phyloP scores from a whole-genome alignment of 805 yeast genomes.

The Ogataea angusta region DNA sequence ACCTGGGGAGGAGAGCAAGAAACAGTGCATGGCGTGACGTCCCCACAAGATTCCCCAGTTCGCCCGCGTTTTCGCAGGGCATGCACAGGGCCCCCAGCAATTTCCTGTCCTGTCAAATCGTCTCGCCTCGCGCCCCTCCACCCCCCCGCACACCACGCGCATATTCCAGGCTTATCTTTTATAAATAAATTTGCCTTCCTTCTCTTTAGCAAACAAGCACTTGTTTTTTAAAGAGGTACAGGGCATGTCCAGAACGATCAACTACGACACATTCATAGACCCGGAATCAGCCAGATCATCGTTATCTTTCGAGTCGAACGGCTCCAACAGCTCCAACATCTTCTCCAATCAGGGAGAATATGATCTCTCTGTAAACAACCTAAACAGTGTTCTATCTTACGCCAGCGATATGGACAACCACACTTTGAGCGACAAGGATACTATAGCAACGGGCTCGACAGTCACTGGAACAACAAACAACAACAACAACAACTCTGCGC shows the following conservation, averaged over 20 bases:
- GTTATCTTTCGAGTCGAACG: slow-evolving; percentile 19
- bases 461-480: slow-evolving; percentile 1
- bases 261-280: slow-evolving; percentile 6
- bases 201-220: slow-evolving; percentile 6
- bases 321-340: slow-evolving; percentile 14
- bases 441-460: slow-evolving; percentile 8
- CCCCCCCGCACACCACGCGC: slow-evolving; percentile 15
- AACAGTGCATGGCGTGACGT: slow-evolving; percentile 3
- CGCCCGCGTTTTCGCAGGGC: not conserved
- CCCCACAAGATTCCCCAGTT: slow-evolving; percentile 4
- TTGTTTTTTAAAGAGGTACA: not conserved
- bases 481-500: slow-evolving; percentile 1
- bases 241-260: slow-evolving; percentile 9
- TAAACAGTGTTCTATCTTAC: slow-evolving; percentile 16
- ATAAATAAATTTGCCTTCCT: slow-evolving; percentile 11
- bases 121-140: slow-evolving; percentile 5
- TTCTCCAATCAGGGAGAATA: slow-evolving; percentile 17
- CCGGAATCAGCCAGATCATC: slow-evolving; percentile 23
- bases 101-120: not conserved
- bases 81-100: not conserved
- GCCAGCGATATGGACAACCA: slow-evolving; percentile 22
- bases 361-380: slow-evolving; percentile 15
- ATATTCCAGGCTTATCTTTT: slow-evolving; percentile 9
- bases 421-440: slow-evolving; percentile 16
- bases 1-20: not conserved